Base-by-base conservation (phyloP, 1,284 basidiomycete species). In the Leccinum variabile region DNA sequence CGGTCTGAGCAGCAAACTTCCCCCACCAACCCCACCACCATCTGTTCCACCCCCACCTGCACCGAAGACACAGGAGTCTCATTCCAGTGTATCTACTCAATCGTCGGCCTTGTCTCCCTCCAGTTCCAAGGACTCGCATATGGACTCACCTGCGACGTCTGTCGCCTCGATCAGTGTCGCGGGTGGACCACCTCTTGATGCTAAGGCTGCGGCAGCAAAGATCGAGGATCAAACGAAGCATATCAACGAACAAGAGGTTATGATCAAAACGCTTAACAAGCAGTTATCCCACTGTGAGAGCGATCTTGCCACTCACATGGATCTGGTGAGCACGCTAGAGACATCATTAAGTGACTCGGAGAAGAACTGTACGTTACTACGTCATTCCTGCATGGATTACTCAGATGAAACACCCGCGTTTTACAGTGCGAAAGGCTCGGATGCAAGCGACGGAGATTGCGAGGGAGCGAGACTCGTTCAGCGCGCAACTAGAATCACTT, bases 191-290 rank as follows among this genome's bases (percentile, higher is more conserved):
- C 69, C 72, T 25, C 68, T 73, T 9, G 90, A 93, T 69, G 67
- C 80, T 50, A 89, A 91, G 72, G 58, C 63, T 14, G 65, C 86
- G 3, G 69, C 78, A 3, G 79, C 76, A 57, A 86, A 86, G 69
- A 70, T 94, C 11, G 89, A 91, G 66, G 86, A 91, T 67, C 91
- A 93, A 75, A 76, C 83, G 16, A 91, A 89, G 71, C 85, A 85
- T 58, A 80, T 94, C 54, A 90, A 88, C 32, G 92, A 95, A 78
- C 91, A 93, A 72, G 92, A 94, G 68, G 84, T 83, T 56, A 93
- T 92, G 90, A 94, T 97, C 79, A 91, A 92, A 78, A 95, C 90
- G 37, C 84, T 97, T 61, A 94, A 94, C 77, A 94, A 95, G 77
- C 94, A 95, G 77, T 77, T 97, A 59, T 87, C 87, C 35, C 94